A percentile compares a stretch with the other conserved stretches of the same genome.
phyloP scores from a whole-genome alignment of 2,329 filamentous ascomycete genomes.

The Xylariaceae sp. region DNA sequence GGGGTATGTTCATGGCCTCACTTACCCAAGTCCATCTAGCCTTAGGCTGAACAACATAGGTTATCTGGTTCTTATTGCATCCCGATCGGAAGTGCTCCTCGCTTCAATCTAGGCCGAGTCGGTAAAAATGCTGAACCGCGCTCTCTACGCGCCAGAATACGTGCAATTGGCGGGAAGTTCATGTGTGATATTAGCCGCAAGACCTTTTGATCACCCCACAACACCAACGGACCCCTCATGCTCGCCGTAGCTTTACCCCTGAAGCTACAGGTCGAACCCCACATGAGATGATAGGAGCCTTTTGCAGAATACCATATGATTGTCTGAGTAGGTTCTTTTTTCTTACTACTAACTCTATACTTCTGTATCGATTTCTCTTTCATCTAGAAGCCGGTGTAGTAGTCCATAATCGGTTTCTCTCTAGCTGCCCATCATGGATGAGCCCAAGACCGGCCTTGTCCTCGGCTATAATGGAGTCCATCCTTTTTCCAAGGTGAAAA shows the following conservation, averaged over 20 bases:
- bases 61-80: background rate
- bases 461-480: constrained; percentile 58
- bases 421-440: constrained; percentile 27
- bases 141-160: background rate
- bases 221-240: constrained; percentile 31
- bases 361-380: constrained; percentile 3
- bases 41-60: background rate
- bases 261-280: constrained; percentile 13
- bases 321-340: constrained; percentile 5
- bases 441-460: constrained; percentile 40
- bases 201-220: constrained; percentile 29
- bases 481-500: constrained; percentile 56
- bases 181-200: constrained; percentile 37
- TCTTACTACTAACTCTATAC: background rate
- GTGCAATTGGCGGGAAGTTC: constrained; percentile 30
- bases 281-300: constrained; percentile 13
- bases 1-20: background rate
- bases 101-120: constrained; percentile 31
- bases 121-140: constrained; percentile 18
- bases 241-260: constrained; percentile 12
- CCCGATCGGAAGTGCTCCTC: constrained; percentile 10
- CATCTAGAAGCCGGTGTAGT: constrained; percentile 2
- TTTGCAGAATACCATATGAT: constrained; percentile 4
- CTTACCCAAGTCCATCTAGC: background rate
- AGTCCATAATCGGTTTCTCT: background rate